Evolutionary conservation across 257 asterid species (phyloP).

Genomic region (Solanum megistacrolobum): DNA sequence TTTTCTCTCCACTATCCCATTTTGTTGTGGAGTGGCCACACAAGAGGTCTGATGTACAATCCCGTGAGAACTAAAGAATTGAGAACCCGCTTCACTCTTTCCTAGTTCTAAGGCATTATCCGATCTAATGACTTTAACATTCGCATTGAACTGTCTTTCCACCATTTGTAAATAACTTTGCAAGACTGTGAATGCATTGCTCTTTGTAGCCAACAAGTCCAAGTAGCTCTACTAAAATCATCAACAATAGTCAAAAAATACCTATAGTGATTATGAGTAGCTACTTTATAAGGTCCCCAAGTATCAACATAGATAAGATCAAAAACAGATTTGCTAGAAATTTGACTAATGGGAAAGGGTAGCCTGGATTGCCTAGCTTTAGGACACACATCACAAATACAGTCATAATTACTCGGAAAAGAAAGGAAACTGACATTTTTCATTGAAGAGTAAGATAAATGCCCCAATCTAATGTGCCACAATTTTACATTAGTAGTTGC

Average conservation of each 20-base stretch:
- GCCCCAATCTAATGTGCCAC: neutral
- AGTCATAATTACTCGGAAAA: too few relatives aligned
- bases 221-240: neutral
- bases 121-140: too few relatives aligned
- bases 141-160: too few relatives aligned
- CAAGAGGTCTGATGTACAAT: too few relatives aligned
- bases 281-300: neutral
- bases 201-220: neutral
- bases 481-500: neutral
- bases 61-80: too few relatives aligned
- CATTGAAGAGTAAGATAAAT: neutral
- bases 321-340: neutral
- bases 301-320: neutral
- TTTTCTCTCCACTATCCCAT: too few relatives aligned
- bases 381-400: neutral
- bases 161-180: too few relatives aligned
- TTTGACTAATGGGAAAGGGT: neutral
- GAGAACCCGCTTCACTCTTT: too few relatives aligned
- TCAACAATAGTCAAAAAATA: neutral
- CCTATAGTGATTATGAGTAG: neutral
- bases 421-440: neutral
- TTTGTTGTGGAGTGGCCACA: too few relatives aligned
- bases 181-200: too few relatives aligned
- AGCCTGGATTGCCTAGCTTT: neutral
- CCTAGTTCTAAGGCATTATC: too few relatives aligned